A percentile compares a stretch with the other conserved stretches of the same genome.
Conservation (phyloP, 2,329 filamentous ascomycete species). For the Myriosclerotinia duriaeana region DNA sequence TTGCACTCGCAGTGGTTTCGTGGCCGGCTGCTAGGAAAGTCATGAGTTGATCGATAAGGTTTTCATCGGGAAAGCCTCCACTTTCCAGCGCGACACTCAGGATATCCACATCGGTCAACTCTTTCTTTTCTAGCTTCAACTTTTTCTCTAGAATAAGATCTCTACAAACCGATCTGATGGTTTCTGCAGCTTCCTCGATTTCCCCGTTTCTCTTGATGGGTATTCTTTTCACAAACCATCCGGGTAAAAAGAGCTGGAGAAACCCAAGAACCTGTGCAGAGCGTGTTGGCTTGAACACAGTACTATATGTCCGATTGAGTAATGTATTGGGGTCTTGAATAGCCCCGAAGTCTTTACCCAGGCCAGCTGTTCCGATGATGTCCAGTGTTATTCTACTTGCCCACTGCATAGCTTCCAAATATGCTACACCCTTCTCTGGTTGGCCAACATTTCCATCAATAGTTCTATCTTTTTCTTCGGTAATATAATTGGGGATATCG, state of each 20-base stretch:
- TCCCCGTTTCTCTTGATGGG: slow-evolving; percentile 72
- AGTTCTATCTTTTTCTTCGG: slow-evolving; percentile 2
- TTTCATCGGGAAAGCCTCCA: slow-evolving; percentile 72
- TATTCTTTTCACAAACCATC: slow-evolving; percentile 59
- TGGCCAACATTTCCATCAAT: background rate
- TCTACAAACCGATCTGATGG: slow-evolving; percentile 65
- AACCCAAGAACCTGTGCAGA: slow-evolving; percentile 57
- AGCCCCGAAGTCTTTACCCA: slow-evolving; percentile 69
- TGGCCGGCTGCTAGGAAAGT: slow-evolving; percentile 83
- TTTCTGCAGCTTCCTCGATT: slow-evolving; percentile 53
- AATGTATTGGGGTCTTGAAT: slow-evolving; percentile 59
- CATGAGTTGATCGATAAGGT: slow-evolving; percentile 87
- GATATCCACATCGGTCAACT: slow-evolving; percentile 65
- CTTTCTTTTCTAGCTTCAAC: slow-evolving; percentile 50
- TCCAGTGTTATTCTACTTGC: slow-evolving; percentile 68
- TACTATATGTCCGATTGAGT: slow-evolving; percentile 58
- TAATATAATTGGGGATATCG: slow-evolving; percentile 41
- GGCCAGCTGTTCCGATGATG: slow-evolving; percentile 71
- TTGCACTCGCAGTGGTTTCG: slow-evolving; percentile 72
- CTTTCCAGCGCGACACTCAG: slow-evolving; percentile 76
- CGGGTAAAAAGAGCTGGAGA: slow-evolving; percentile 61
- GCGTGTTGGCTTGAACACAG: slow-evolving; percentile 53
- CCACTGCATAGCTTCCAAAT: slow-evolving; percentile 62
- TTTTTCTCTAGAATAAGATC: slow-evolving; percentile 72
- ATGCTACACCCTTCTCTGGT: slow-evolving; percentile 39